Percentiles rank a stretch among this genome's conserved stretches.
Conservation (phyloP, 345 rosid species). For the Corchorus olitorius region DNA sequence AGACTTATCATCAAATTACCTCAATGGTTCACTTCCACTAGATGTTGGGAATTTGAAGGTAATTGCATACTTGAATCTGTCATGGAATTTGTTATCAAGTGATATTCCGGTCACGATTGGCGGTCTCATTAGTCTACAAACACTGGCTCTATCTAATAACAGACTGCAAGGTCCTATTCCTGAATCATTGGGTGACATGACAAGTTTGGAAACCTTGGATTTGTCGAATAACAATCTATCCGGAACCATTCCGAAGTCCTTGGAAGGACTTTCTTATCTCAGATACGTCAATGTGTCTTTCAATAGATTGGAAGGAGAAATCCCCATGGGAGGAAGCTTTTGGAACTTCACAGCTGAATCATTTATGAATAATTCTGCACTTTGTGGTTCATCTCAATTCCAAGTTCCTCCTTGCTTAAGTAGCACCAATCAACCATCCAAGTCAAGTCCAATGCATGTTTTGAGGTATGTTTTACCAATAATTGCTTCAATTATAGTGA, state of each 20-base stretch:
- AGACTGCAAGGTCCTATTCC: conserved; percentile 14
- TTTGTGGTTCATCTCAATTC: conserved; percentile 8
- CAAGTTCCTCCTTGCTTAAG: conserved; percentile 13
- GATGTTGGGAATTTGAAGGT: conserved; percentile 1
- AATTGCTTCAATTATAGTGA: not conserved
- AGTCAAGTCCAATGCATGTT: not conserved
- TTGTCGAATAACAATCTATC: conserved; percentile 14
- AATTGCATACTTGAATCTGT: not conserved
- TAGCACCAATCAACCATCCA: not conserved
- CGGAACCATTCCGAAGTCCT: not conserved
- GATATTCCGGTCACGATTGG: conserved; percentile 7
- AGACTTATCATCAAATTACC: conserved; percentile 22
- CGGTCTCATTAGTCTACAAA: not conserved
- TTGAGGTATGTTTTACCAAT: not conserved
- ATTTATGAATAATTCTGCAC: not conserved
- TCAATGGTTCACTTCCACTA: not conserved
- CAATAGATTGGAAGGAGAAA: conserved; percentile 12
- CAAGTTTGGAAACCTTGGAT: conserved; percentile 17
- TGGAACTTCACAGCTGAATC: conserved; percentile 12
- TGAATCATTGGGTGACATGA: not conserved
- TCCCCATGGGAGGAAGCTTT: not conserved
- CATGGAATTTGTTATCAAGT: conserved; percentile 15
- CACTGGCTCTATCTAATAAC: not conserved
- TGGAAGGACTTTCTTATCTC: not conserved
- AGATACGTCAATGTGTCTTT: not conserved